Conservation (phyloP, 345 rosid species). For the Rubroshorea leprosula region DNA sequence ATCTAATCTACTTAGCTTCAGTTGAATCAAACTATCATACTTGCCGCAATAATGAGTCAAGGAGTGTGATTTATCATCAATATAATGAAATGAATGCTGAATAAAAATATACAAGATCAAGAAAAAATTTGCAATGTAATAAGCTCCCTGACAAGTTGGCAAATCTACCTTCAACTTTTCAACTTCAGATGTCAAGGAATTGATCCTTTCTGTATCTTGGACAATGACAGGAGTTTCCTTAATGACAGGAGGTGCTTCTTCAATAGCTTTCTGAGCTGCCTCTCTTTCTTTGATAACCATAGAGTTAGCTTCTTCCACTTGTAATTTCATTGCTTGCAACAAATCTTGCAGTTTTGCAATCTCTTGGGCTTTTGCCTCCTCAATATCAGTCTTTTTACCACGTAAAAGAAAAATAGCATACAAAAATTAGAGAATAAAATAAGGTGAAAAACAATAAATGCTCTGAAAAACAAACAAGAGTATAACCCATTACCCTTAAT, state of each 20-base stretch:
- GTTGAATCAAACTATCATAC: not conserved
- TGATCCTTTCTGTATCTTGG: constrained; percentile 71
- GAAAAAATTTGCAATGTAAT: not conserved
- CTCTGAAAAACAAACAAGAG: not conserved
- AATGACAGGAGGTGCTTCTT: constrained; percentile 64
- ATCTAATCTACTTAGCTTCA: not conserved
- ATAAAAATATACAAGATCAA: not conserved
- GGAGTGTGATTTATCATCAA: not conserved
- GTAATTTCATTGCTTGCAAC: constrained; percentile 49
- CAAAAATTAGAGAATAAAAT: constrained; percentile 11
- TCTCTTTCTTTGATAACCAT: constrained; percentile 71
- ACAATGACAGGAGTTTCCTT: constrained; percentile 76
- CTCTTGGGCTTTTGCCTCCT: constrained; percentile 86
- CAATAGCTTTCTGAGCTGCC: constrained; percentile 76
- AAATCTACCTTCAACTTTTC: constrained; percentile 62
- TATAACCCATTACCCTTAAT: constrained; percentile 53
- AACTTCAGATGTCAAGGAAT: constrained; percentile 57
- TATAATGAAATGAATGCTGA: not conserved
- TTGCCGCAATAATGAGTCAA: not conserved
- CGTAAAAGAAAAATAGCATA: constrained; percentile 12
- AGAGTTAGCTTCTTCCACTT: constrained; percentile 56
- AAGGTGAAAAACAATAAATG: constrained; percentile 6
- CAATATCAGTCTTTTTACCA: constrained; percentile 69
- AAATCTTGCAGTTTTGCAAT: constrained; percentile 63
- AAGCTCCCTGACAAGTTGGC: not conserved